Evolutionary conservation across 208 protist genomes (phyloP), one percentile per base, ranked within the genome.

Genomic region (Leishmania tropica): DNA sequence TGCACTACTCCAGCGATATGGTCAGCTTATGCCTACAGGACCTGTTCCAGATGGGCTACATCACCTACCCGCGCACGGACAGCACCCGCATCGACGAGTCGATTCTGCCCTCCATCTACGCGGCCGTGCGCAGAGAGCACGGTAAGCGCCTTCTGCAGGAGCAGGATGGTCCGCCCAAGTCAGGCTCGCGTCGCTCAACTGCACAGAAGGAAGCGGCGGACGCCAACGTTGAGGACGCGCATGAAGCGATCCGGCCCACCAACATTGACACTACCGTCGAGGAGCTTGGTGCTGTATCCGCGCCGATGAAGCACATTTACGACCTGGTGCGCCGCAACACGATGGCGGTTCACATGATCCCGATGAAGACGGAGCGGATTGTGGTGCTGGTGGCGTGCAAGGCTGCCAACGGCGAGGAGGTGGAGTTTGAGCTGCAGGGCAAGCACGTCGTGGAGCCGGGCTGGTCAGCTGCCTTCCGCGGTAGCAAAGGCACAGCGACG

Each of bases 21-120:
- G 91, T 96, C 24, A 97, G 91, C 87, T 85, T 86, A 45, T 94
- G 84, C 47, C 83, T 96, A 70, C 95, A 98, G 87, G 94, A 96
- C 72, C 86, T 98, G 15, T 98, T 98, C 81, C 94, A 97, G 83
- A 88, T 94, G 87, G 95, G 95, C 60, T 90, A 93, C 85, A 96
- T 98, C 83, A 98, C 95, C 24, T 98, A 98, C 85, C 95, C 95
- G 31, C 84, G 95, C 56, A 97, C 95, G 10, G 95, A 98, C 87
- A 97, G 93, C 83, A 94, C 85, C 40, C 95, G 95, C 80, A 93
- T 98, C 74, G 94, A 96, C 75, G 94, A 94, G 4, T 86, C 96
- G 76, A 98, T 99, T 51, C 98, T 99, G 83, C 98, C 98, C 75
- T 97, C 99, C 87, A 99, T 99, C 73, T 99, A 99, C 75, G 93